Base-by-base conservation (phyloP, 345 rosid genomes). In the Sisymbrium irio region DNA sequence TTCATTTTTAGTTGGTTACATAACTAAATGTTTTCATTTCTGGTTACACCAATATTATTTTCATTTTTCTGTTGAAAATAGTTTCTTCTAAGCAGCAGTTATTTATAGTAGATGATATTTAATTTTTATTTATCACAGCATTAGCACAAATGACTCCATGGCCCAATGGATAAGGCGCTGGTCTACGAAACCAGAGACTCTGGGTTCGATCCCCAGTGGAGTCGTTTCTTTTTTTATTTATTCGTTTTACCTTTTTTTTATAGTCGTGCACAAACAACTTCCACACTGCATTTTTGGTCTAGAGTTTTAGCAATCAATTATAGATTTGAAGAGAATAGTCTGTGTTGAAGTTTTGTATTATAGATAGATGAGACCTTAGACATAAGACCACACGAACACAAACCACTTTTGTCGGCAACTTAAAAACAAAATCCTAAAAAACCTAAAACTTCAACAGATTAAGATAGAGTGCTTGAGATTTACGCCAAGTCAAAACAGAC, bases 101-200 rank as follows among this genome's bases (percentile, higher is more conserved):
- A 28, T 5, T 4, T 40, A 40, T 12, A 14, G 13, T 40, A 6
- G n/a, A n/a, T n/a, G n/a, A n/a, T n/a, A n/a, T n/a, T n/a, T n/a
- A n/a, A n/a, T n/a, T n/a, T n/a, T n/a, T n/a, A n/a, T n/a, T n/a
- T n/a, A n/a, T n/a, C n/a, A n/a, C n/a, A n/a, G n/a, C n/a, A n/a
- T n/a, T n/a, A n/a, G n/a, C n/a, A n/a, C n/a, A n/a, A n/a, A 4
- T 3, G 86, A 85, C 86, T 87, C 84, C 84, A 65, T 83, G 90
- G 88, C 85, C 90, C 86, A 89, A 88, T 85, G 97, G 95, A 93
- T 83, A 85, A 88, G 95, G 95, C 89, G 86, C 96, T 89, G 89
- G 95, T 88, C 93, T 80, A 88, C 96, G 88, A 76, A 89, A 86
- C 88, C 86, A 83, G 89, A 88, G 91, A 84, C 53, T 89, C 89